Base-by-base conservation (phyloP, 768 basidiomycete species). In the Lentinula raphanica region DNA sequence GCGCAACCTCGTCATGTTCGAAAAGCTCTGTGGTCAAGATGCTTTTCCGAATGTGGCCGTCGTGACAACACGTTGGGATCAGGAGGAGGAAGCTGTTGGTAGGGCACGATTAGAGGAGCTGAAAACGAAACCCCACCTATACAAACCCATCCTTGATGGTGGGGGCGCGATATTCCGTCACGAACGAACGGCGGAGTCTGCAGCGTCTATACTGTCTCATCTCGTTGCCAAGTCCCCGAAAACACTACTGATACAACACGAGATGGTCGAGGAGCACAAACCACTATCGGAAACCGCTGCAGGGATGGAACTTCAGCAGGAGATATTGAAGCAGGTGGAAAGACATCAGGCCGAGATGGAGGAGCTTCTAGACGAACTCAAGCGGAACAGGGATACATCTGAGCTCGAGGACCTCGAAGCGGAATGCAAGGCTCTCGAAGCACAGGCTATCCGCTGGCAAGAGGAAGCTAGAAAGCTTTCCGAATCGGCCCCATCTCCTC, bases 241-340 rank as follows among this genome's bases (percentile, higher is more conserved):
- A 2, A 70, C 78, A 1, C 70, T 86, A 3, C 74, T 72, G 23
- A 83, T 86, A 50, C 85, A 85, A 61, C 68, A 72, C 27, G 84
- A 87, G 64, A 69, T 85, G 13, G 79, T 85, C 4, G 77, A 78
- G 58, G 70, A 79, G 61, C 71, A 71, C 31, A 76, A 76, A 50
- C 71, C 76, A 40, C 74, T 85, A 15, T 70, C 76, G 1, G 71
- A 84, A 51, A 85, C 85, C 2, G 68, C 72, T 3, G 85, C 84
- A 1, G 83, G 83, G 1, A 72, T 68, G 15, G 84, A 82, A 63
- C 72, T 86, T 21, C 74, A 73, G 53, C 73, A 74, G 17, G 82
- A 82, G 38, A 64, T 83, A 3, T 72, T 74, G 56, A 76, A 76
- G 59, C 78, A 81, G 66, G 72, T 76, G 27, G 65, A 74, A 55